Percentiles rank a stretch among this genome's conserved stretches.
These are phyloP conservation scores for Bombardia bombarda DNA, from an alignment of 495 filamentous ascomycete genomes.

Conservation along the genomic window DNA sequence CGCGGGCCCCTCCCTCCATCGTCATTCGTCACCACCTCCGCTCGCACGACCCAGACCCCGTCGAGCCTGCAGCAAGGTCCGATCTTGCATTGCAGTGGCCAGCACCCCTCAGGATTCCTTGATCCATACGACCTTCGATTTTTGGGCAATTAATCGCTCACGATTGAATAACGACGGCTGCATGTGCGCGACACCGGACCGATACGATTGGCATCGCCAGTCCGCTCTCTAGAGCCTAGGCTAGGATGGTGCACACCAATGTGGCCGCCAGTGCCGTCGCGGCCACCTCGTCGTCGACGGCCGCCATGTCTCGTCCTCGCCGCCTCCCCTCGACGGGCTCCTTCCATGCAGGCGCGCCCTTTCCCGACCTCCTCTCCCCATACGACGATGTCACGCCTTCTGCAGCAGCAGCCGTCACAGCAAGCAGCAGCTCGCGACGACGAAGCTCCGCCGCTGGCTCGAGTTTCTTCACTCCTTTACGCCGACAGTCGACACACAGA, in stretches of 20 bases:
- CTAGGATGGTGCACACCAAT: slow-evolving; percentile 28
- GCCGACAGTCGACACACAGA: slow-evolving; percentile 63
- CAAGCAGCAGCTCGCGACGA: slow-evolving; percentile 6
- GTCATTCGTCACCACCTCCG: no score
- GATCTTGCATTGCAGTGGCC: no score
- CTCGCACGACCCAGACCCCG: no score
- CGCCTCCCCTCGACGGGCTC: slow-evolving; percentile 29
- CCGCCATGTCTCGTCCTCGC: slow-evolving; percentile 10
- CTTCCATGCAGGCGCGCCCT: slow-evolving; percentile 42
- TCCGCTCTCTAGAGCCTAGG: no score
- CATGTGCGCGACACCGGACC: no score
- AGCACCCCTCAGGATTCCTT: no score
- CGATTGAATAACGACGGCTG: no score
- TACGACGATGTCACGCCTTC: slow-evolving; percentile 8
- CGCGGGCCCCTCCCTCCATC: no score
- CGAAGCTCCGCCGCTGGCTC: slow-evolving; percentile 8
- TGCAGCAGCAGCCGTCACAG: not conserved
- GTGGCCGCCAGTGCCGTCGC: slow-evolving; percentile 20
- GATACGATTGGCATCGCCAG: no score
- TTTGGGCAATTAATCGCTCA: no score
- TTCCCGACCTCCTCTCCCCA: slow-evolving; percentile 23
- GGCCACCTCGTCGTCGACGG: slow-evolving; percentile 12
- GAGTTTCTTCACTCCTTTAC: slow-evolving; percentile 7
- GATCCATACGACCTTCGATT: no score
- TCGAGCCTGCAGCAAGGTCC: no score